Conservation (phyloP, 2,329 filamentous ascomycete species). For the Sclerotiophoma versabilis region DNA sequence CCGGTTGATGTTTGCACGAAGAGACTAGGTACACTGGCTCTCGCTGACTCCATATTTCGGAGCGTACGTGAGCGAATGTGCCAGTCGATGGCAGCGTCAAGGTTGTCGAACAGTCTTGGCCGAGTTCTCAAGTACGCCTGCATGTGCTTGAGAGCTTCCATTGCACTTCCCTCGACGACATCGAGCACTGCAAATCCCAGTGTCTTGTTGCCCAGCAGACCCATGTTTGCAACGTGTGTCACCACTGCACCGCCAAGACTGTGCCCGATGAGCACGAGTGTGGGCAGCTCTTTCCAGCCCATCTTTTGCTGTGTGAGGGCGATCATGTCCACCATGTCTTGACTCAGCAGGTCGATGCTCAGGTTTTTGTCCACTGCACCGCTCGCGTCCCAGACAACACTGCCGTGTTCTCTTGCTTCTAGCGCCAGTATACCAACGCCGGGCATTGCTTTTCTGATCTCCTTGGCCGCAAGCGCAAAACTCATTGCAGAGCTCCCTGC, state of each 20-base stretch:
- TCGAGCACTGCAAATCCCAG: constrained; percentile 91
- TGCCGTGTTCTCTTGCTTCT: constrained; percentile 88
- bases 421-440: constrained; percentile 82
- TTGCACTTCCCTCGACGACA: constrained; percentile 92
- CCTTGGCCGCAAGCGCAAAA: constrained; percentile 80
- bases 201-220: constrained; percentile 69
- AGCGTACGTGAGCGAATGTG: constrained; percentile 89
- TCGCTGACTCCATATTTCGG: constrained; percentile 81
- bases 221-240: constrained; percentile 77
- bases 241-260: constrained; percentile 92
- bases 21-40: constrained; percentile 84
- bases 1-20: constrained; percentile 58
- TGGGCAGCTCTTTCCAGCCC: constrained; percentile 76
- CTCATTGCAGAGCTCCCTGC: constrained; percentile 92
- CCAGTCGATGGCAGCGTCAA: constrained; percentile 89
- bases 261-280: constrained; percentile 85
- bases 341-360: constrained; percentile 73
- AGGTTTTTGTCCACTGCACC: constrained; percentile 65
- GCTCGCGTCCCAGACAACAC: constrained; percentile 56
- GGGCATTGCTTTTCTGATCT: constrained; percentile 79
- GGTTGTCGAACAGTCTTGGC: constrained; percentile 76
- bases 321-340: constrained; percentile 76
- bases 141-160: constrained; percentile 95
- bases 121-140: constrained; percentile 85
- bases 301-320: constrained; percentile 70